Evolutionary conservation across 768 basidiomycete species (phyloP), one percentile per base, ranked within the genome.

Genomic region (Hemileccinum impolitum): DNA sequence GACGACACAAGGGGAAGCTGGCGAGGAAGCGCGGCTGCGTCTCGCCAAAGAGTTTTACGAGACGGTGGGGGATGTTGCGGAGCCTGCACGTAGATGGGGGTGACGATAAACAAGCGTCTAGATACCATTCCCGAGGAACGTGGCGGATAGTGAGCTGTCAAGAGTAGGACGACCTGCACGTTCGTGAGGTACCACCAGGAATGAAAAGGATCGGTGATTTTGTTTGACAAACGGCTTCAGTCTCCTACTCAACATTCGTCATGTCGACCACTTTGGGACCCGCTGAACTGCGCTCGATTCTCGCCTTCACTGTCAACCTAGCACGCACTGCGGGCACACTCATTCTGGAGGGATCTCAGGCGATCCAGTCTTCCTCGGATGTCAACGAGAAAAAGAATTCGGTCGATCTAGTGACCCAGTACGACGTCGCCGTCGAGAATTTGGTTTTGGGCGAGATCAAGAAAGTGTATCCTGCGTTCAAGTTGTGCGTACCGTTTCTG

Each of bases 321-420:
- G 90, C 91, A 3, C 79, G 79, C 25, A 74, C 75, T 38, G 91
- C 92, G 0, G 90, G 93, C 7, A 75, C 71, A 5, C 70, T 92
- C 49, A 93, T 93, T 45, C 72, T 87, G 1, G 78, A 86, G 61
- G 90, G 89, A 50, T 90, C 82, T 18, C 77, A 78, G 53, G 91
- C 77, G 47, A 93, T 90, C 62, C 82, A 78, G 61, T 72, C 69
- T 12, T 72, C 78, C 15, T 72, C 77, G 0, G 73, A 77, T 58
- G 73, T 88, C 31, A 79, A 78, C 53, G 85, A 89, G 73, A 98
- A 96, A 79, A 91, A 90, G 71, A 96, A 94, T 63, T 81, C 92
- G 3, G 92, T 94, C 18, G 94, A 96, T 70, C 74, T 97, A 28
- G 94, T 98, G 21, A 98, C 94, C 0, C 88, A 94, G 70, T 96